phyloP scores from a whole-genome alignment of 495 filamentous ascomycete genomes.

The Aspergillus cavernicola region DNA sequence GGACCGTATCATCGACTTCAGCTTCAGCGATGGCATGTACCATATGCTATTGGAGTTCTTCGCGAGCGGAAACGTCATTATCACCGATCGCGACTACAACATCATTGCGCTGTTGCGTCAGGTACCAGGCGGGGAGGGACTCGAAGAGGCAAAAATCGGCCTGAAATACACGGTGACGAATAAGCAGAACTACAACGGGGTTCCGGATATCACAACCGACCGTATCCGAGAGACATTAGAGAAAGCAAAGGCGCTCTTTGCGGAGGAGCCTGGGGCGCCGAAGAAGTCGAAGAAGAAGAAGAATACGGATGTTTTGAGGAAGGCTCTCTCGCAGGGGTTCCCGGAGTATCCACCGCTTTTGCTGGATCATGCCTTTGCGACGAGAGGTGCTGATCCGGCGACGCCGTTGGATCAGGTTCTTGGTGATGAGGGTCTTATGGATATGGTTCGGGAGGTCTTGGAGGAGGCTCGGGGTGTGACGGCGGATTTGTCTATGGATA shows the following conservation, averaged over 20 bases:
- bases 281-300: constrained; percentile 84
- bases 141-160: constrained; percentile 70
- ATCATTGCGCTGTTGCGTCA: constrained; percentile 77
- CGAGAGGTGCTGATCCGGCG: constrained; percentile 61
- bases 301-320: constrained; percentile 66
- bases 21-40: constrained; percentile 88
- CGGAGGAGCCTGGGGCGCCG: constrained; percentile 44
- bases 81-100: constrained; percentile 76
- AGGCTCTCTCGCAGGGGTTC: constrained; percentile 74
- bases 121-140: constrained; percentile 67
- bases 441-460: constrained; percentile 60
- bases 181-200: constrained; percentile 74
- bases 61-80: constrained; percentile 88
- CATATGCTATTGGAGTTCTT: constrained; percentile 92
- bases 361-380: constrained; percentile 77
- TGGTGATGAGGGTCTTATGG: constrained; percentile 57
- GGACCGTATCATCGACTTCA: constrained; percentile 87
- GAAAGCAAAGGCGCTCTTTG: constrained; percentile 54
- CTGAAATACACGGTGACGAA: constrained; percentile 74
- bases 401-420: constrained; percentile 65
- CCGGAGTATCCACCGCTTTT: constrained; percentile 83
- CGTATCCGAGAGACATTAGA: constrained; percentile 66
- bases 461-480: constrained; percentile 56
- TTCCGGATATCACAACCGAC: constrained; percentile 69
- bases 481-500: constrained; percentile 34